These are phyloP conservation scores for Metschnikowia bowlesiae DNA, from an alignment of 805 yeast genomes.

Conservation along the genomic window DNA sequence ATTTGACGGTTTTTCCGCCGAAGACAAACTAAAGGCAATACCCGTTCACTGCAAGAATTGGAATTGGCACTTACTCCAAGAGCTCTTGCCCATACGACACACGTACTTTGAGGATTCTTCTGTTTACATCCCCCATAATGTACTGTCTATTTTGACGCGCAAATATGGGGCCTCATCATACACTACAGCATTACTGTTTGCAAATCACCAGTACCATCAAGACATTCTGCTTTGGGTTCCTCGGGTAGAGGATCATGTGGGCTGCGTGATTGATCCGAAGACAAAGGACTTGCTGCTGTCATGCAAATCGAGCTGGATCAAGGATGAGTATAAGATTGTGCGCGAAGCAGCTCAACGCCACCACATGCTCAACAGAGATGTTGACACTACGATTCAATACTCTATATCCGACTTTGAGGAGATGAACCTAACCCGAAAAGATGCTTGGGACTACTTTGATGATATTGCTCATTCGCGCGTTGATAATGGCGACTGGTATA, in stretches of 20 bases:
- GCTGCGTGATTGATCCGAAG: conserved; percentile 25
- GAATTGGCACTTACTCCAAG: conserved; percentile 37
- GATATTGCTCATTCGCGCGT: conserved; percentile 9
- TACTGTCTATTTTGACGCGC: conserved; percentile 25
- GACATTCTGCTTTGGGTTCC: conserved; percentile 47
- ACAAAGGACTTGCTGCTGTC: conserved; percentile 26
- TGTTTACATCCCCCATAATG: conserved; percentile 32
- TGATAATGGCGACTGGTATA: conserved; percentile 8
- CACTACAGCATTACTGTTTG: conserved; percentile 25
- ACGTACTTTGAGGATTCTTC: conserved; percentile 36
- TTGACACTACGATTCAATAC: conserved; percentile 24
- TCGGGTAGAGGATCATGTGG: conserved; percentile 31
- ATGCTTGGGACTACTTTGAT: conserved; percentile 17
- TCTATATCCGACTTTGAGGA: conserved; percentile 22
- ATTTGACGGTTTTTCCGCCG: conserved; percentile 1
- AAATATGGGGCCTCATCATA: conserved; percentile 31
- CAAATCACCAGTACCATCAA: conserved; percentile 35
- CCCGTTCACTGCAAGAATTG: conserved; percentile 37
- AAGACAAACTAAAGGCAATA: conserved; percentile 10
- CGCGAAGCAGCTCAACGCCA: conserved; percentile 25
- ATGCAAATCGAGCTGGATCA: conserved; percentile 11
- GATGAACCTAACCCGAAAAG: conserved; percentile 40
- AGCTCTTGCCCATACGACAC: conserved; percentile 33
- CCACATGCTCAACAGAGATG: conserved; percentile 17
- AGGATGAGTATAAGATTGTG: conserved; percentile 35